These are phyloP conservation scores for Vitis rupestris DNA, from an alignment of 164 flowering plant genomes.

Conservation along the genomic window DNA sequence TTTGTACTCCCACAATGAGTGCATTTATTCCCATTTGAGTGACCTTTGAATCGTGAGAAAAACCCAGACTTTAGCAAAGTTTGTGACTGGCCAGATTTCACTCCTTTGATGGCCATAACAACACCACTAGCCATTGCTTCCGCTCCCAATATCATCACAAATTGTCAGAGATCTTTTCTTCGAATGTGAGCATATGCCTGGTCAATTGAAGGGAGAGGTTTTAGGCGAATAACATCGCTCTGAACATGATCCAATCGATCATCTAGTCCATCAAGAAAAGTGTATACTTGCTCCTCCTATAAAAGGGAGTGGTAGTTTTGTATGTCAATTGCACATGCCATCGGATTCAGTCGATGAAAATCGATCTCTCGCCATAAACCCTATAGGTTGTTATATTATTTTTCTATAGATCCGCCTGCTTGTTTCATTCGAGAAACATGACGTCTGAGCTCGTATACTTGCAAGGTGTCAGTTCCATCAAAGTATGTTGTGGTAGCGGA, in stretches of 20 bases:
- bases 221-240: not conserved
- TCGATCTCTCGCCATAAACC: not conserved
- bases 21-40: no score
- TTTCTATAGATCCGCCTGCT: not conserved
- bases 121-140: not conserved
- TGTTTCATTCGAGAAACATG: not conserved
- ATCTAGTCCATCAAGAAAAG: no score
- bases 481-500: not conserved
- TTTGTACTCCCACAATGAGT: no score
- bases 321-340: no score
- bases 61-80: not conserved
- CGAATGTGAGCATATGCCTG: conserved; percentile 1
- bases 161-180: not conserved
- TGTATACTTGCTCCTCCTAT: no score
- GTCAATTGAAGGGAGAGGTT: not conserved
- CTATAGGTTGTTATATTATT: not conserved
- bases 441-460: not conserved
- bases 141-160: conserved; percentile 1
- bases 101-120: no score
- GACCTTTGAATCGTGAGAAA: no score
- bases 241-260: not conserved
- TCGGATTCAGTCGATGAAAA: no score
- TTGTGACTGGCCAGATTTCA: no score
- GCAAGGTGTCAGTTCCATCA: conserved; percentile 1
- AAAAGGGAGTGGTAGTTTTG: no score